A percentile compares a stretch with the other conserved stretches of the same genome.
These are phyloP conservation scores for Pestalotiopsis sp. DNA, from an alignment of 2,329 filamentous ascomycete species.

Conservation along the genomic window DNA sequence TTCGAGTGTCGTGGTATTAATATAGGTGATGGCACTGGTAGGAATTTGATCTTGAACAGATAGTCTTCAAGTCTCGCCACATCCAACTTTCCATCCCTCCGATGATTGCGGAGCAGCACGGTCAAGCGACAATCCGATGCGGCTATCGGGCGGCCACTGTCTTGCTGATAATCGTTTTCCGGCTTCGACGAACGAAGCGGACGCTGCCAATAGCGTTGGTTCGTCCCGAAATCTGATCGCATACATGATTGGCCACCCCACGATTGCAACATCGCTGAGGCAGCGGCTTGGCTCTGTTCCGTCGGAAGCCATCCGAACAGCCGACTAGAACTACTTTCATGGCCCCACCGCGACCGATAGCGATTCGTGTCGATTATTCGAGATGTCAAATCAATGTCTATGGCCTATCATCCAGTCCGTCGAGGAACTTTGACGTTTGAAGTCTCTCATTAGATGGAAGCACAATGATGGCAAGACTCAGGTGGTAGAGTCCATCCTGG, in stretches of 20 bases:
- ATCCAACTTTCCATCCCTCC: neutral
- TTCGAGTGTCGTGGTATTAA: neutral
- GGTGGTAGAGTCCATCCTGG: too few species aligned
- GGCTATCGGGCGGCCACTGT: neutral
- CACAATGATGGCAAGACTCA: neutral
- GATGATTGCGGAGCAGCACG: neutral
- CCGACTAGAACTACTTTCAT: neutral
- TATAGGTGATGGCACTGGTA: neutral
- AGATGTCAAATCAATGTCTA: neutral
- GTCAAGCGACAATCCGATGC: neutral
- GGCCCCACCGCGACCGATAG: neutral
- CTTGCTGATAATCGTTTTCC: neutral
- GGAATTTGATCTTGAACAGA: neutral
- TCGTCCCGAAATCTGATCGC: neutral
- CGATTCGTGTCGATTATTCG: neutral
- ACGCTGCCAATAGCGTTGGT: neutral
- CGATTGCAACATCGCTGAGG: neutral
- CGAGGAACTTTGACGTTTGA: neutral
- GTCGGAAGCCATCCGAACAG: neutral
- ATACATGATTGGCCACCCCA: neutral
- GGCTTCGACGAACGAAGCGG: neutral
- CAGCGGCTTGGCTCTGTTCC: neutral
- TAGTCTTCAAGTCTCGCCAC: neutral
- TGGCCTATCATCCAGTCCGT: neutral
- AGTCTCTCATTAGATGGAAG: neutral